Evolutionary conservation across 306 rosid genomes (phyloP).

Genomic region (Morella rubra): DNA sequence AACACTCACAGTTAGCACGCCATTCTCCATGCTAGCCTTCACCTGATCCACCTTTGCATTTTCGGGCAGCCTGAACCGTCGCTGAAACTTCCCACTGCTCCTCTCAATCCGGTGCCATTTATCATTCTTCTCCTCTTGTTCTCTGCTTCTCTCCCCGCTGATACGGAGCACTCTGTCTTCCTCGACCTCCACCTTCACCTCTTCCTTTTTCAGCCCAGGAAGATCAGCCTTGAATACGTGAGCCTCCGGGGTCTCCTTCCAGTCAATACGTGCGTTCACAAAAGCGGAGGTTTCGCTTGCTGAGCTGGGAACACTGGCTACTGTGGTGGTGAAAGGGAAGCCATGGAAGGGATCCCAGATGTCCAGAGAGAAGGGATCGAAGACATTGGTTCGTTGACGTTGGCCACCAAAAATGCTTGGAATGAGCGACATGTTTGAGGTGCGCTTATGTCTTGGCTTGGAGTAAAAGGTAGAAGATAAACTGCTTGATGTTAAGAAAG

Average conservation of each 20-base stretch:
- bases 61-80: constrained; percentile 3
- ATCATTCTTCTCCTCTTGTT: background rate
- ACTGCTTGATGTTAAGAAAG: background rate
- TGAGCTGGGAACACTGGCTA: background rate
- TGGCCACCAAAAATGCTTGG: background rate
- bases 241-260: constrained; percentile 10
- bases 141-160: constrained; percentile 5
- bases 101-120: constrained; percentile 8
- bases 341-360: constrained; percentile 4
- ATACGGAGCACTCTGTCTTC: background rate
- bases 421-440: background rate
- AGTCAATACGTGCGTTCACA: background rate
- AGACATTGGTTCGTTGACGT: background rate
- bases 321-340: background rate
- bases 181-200: constrained; percentile 5
- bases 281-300: background rate
- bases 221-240: constrained; percentile 1
- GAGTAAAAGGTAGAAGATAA: background rate
- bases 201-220: constrained; percentile 6
- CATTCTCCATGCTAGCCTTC: constrained; percentile 8
- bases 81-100: constrained; percentile 8
- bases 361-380: background rate
- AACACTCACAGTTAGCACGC: background rate
- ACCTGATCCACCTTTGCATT: constrained; percentile 9
- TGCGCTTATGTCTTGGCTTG: background rate